Base-by-base conservation (phyloP, 164 flowering plant genomes). In the Magnolia kwangsiensis region DNA sequence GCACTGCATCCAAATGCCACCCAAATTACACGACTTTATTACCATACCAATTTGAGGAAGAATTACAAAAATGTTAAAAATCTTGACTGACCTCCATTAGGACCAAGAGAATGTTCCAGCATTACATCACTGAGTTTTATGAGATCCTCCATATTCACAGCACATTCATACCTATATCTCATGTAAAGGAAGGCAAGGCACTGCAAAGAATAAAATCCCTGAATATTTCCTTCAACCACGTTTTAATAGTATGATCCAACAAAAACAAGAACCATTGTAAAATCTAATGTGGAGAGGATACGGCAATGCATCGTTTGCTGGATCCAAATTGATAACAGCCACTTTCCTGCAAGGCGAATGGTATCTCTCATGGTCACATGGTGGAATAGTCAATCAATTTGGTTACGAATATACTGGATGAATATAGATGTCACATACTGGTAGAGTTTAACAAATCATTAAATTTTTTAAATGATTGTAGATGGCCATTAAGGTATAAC, bases 231-330 rank as follows among this genome's bases (percentile, higher is more conserved):
- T 73, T 20, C 13, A 65, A 14, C 67, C 50, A 51, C 63, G 24
- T 51, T 72, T 72, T 14, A 55, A 13, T 2, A 51, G 63, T 49
- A 21, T n/a, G 59, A 71, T n/a, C 55, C 45, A 37, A 37, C 45
- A 49, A 50, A 20, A 31, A 21, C 23, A 31, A 78, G 37, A 7
- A 76, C 71, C 71, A 72, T 24, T 64, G 16, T 37, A 37, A 37
- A 51, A 69, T 13, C 2, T 74, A 76, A 31, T n/a, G 50, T 1
- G 45, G 21, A 45, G 21, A 45, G 95, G 94, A 92, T 94, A 96
- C 95, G 97, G 97, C 76, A 96, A 88, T 14, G 92, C 76, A 81
- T 94, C 99, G 77, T 94, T 94, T 6, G 99, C 99, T 50, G 99
- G 99, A 85, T 96, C 99, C 90, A 96, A 84, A 84, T 92, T 92